These are phyloP conservation scores for Phytophthora pseudosyringae DNA, from an alignment of 352 stramenopile genomes.

Conservation along the genomic window DNA sequence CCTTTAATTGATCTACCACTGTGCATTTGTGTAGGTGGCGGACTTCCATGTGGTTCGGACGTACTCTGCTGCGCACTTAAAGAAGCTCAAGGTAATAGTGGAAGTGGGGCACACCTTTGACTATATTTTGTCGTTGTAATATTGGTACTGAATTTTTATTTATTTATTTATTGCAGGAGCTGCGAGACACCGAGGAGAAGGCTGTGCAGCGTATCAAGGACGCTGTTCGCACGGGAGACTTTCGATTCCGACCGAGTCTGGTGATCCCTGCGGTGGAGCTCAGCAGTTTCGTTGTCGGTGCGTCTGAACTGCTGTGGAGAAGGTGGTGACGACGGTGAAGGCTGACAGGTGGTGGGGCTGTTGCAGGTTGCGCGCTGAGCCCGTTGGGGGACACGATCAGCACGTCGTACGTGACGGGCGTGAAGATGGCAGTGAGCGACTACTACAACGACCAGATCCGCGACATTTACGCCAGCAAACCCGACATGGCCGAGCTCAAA, in stretches of 20 bases:
- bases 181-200: slow-evolving; percentile 56
- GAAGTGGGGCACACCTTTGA: background rate
- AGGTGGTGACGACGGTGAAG: background rate
- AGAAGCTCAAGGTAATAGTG: slow-evolving; percentile 55
- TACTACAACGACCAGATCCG: slow-evolving; percentile 92
- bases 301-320: background rate
- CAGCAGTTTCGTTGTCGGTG: slow-evolving; percentile 62
- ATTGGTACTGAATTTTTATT: background rate
- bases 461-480: slow-evolving; percentile 78
- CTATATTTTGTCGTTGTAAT: background rate
- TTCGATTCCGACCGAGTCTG: slow-evolving; percentile 80
- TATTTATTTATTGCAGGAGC: slow-evolving; percentile 35
- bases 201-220: slow-evolving; percentile 58
- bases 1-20: background rate
- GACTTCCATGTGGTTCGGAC: slow-evolving; percentile 42
- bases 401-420: slow-evolving; percentile 68
- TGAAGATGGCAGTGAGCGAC: slow-evolving; percentile 83
- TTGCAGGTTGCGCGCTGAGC: slow-evolving; percentile 49
- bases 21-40: slow-evolving; percentile 31
- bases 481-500: slow-evolving; percentile 66
- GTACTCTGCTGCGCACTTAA: slow-evolving; percentile 43
- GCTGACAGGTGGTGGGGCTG: background rate
- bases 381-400: slow-evolving; percentile 66
- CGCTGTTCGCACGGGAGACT: slow-evolving; percentile 41
- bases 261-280: slow-evolving; percentile 59